Base-by-base conservation (phyloP, 768 basidiomycete genomes). In the Daedaleopsis nitida region DNA sequence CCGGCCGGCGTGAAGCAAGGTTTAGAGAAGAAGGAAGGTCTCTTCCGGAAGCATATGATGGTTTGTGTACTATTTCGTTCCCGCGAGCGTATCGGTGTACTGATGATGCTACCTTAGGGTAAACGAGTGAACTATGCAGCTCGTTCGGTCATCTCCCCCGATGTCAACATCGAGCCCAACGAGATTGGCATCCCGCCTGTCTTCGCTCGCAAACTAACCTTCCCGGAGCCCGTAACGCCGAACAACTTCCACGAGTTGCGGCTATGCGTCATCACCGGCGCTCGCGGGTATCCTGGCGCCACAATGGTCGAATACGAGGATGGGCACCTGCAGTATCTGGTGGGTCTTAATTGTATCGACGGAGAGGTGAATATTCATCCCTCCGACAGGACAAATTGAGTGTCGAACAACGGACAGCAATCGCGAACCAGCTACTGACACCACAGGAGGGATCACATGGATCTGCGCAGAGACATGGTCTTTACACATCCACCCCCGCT, bases 1-100 rank as follows among this genome's bases (percentile, higher is more conserved):
- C 95, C 96, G 37, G 81, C 88, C 47, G 97, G 97, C 64, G 87
- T 99, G 64, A 99, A 98, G 80, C 96, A 99, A 75, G 85, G 90
- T 13, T 76, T 99, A 68, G 97, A 99, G 78, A 99, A 98, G 83
- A 99, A 99, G 76, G 97, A 98, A 65, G 97, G 97, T 48, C 73
- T 99, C 52, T 99, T 99, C 83, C 83, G 97, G 59, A 97, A 96
- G 76, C 87, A 99, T 70, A 98, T 99, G 97, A 99, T 99, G 97
- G 96, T 94, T 59, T 58, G 83, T 74, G 24, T 10, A 13, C 11
- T 51, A 39, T 23, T 49, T 58, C 34, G 47, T 59, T 48, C 12
- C 47, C 16, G 58, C 45, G 12, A 3, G 9, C 42, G 27, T 34
- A 45, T 48, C 17, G 52, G 57, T 51, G 3, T 17, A 53, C 24